phyloP scores from a whole-genome alignment of 805 yeast genomes.

The Tetrapisispora taiwanensis region DNA sequence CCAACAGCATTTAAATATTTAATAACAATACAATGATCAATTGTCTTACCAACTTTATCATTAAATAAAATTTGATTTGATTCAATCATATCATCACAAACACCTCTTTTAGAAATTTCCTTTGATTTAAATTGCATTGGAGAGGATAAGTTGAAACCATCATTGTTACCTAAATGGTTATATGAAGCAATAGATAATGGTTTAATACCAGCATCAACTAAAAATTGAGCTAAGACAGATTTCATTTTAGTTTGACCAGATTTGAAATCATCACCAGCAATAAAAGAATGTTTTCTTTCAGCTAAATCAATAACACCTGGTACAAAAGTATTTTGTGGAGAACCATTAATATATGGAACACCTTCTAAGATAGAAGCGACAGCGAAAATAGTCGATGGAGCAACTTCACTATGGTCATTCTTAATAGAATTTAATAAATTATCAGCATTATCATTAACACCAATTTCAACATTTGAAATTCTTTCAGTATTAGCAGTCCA shows the following conservation, averaged over 20 bases:
- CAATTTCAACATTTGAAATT: constrained; percentile 63
- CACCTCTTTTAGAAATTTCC: constrained; percentile 88
- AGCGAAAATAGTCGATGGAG: constrained; percentile 92
- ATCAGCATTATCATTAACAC: constrained; percentile 83
- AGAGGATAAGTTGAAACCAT: constrained; percentile 84
- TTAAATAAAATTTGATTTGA: constrained; percentile 70
- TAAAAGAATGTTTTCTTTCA: constrained; percentile 60
- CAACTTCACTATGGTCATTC: constrained; percentile 67
- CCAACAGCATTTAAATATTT: constrained; percentile 92
- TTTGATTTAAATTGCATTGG: constrained; percentile 91
- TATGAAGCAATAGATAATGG: constrained; percentile 92
- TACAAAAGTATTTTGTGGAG: constrained; percentile 95
- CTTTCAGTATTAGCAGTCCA: constrained; percentile 99
- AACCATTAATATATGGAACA: constrained; percentile 87
- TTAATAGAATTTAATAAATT: constrained; percentile 67
- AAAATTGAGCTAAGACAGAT: constrained; percentile 91
- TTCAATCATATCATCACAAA: constrained; percentile 87
- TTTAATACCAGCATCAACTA: constrained; percentile 95
- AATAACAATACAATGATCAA: constrained; percentile 93
- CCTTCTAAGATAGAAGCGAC: constrained; percentile 85
- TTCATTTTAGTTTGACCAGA: constrained; percentile 93
- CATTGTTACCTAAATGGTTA: constrained; percentile 94
- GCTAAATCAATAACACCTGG: constrained; percentile 92
- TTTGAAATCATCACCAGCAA: constrained; percentile 97
- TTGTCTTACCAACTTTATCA: constrained; percentile 52